phyloP scores from a whole-genome alignment of 2,329 filamentous ascomycete genomes.

The Penicillium sclerotiorum region DNA sequence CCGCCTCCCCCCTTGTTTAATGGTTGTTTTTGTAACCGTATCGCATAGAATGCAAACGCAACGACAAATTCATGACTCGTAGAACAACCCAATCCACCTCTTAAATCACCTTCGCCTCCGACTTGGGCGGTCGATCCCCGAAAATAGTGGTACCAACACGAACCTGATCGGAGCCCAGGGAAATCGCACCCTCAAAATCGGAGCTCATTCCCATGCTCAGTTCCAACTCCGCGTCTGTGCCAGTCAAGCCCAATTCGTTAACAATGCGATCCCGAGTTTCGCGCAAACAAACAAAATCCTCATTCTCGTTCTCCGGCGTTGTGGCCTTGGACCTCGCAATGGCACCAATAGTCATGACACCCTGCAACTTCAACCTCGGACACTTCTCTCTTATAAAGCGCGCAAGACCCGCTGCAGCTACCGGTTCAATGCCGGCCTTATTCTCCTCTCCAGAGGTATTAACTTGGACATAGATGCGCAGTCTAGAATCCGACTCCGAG shows the following conservation, averaged over 20 bases:
- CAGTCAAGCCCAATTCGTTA: slow-evolving; percentile 58
- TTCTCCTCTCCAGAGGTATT: slow-evolving; percentile 88
- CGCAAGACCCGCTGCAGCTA: slow-evolving; percentile 65
- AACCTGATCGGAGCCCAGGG: slow-evolving; percentile 83
- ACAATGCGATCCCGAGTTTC: slow-evolving; percentile 72
- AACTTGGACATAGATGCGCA: slow-evolving; percentile 86
- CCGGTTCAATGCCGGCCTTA: slow-evolving; percentile 81
- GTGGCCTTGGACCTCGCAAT: slow-evolving; percentile 80
- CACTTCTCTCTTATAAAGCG: slow-evolving; percentile 70
- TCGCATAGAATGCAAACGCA: too few relatives aligned
- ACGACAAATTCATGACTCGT: too few relatives aligned
- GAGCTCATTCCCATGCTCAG: slow-evolving; percentile 99
- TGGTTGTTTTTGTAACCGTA: too few relatives aligned
- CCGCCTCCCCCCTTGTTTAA: too few relatives aligned
- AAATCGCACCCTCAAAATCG: slow-evolving; percentile 88
- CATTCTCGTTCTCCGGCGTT: slow-evolving; percentile 78
- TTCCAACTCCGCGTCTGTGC: slow-evolving; percentile 63
- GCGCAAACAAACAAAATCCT: slow-evolving; percentile 75
- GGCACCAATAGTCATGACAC: slow-evolving; percentile 96
- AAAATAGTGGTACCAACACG: slow-evolving; percentile 94
- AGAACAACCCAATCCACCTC: too few relatives aligned
- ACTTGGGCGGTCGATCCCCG: slow-evolving; percentile 76
- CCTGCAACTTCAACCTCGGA: slow-evolving; percentile 72
- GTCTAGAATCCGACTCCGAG: slow-evolving; percentile 37
- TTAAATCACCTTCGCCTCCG: slow-evolving; percentile 69